Percentiles rank a stretch among this genome's conserved stretches.
These are phyloP conservation scores for Alternaria sp. DNA, from an alignment of 2,329 filamentous ascomycete genomes.

Conservation along the genomic window DNA sequence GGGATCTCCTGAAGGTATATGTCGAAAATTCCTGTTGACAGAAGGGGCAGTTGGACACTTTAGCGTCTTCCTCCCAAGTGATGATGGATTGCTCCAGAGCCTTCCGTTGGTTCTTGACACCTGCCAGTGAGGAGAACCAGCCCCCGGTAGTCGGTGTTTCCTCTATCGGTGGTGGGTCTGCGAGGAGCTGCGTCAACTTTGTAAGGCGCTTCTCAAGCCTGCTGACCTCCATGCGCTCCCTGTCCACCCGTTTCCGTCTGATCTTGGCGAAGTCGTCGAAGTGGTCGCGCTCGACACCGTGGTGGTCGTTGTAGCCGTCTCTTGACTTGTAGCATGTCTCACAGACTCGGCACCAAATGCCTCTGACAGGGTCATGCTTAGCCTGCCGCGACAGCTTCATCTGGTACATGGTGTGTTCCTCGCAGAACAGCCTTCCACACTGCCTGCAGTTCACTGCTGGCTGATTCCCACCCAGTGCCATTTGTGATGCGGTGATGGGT, in stretches of 20 bases:
- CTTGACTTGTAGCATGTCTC: slow-evolving; percentile 99
- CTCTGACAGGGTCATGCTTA: slow-evolving; percentile 86
- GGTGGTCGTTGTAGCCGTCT: slow-evolving; percentile 92
- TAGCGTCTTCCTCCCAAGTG: slow-evolving; percentile 91
- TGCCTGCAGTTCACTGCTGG: slow-evolving; percentile 92
- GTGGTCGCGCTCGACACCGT: slow-evolving; percentile 74
- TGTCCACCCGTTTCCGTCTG: slow-evolving; percentile 81
- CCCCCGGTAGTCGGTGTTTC: slow-evolving; percentile 59
- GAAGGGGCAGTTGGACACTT: slow-evolving; percentile 84
- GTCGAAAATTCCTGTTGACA: slow-evolving; percentile 95
- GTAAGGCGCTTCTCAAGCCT: slow-evolving; percentile 91
- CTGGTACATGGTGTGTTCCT: slow-evolving; percentile 99
- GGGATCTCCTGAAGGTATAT: slow-evolving; percentile 92
- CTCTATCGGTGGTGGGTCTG: slow-evolving; percentile 73
- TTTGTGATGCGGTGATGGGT: slow-evolving; percentile 52
- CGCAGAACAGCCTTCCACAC: slow-evolving; percentile 93
- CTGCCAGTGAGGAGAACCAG: slow-evolving; percentile 65
- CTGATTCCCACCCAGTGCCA: slow-evolving; percentile 78
- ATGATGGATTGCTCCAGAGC: slow-evolving; percentile 89
- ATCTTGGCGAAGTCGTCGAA: slow-evolving; percentile 74
- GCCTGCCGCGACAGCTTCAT: slow-evolving; percentile 95
- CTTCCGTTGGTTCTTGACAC: slow-evolving; percentile 76
- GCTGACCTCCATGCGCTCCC: slow-evolving; percentile 86
- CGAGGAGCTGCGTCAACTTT: slow-evolving; percentile 84
- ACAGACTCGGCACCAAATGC: slow-evolving; percentile 93